Percentiles rank a stretch among this genome's conserved stretches.
Conservation (phyloP, 2,329 filamentous ascomycete species). For the Juglanconis sp. region DNA sequence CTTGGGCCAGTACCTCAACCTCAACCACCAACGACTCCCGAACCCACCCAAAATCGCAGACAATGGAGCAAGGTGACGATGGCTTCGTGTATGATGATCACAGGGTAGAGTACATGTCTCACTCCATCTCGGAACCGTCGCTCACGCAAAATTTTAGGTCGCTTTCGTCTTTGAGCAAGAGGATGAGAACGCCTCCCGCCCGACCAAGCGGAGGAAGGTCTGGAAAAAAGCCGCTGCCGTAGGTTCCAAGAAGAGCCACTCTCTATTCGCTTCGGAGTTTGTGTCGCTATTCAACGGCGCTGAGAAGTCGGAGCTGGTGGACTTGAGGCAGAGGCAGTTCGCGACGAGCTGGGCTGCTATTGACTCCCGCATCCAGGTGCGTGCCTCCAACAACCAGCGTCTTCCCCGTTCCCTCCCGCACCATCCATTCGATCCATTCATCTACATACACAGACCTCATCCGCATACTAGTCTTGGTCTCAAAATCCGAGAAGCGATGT, state of each 20-base stretch:
- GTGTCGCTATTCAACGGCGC: constrained; percentile 52
- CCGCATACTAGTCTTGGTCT: no score
- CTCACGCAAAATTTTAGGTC: constrained; percentile 39
- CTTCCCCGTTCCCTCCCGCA: background rate
- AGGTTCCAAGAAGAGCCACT: constrained; percentile 16
- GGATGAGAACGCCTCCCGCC: constrained; percentile 37
- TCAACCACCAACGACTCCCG: background rate
- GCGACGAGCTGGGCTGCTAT: constrained; percentile 62
- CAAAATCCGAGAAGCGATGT: no score
- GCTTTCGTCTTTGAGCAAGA: constrained; percentile 61
- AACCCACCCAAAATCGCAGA: background rate
- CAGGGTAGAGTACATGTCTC: constrained; percentile 30
- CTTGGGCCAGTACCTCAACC: background rate
- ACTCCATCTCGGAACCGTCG: background rate
- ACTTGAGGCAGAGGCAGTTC: constrained; percentile 58
- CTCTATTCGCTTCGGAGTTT: constrained; percentile 33
- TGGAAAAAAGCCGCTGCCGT: constrained; percentile 33
- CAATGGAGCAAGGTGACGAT: constrained; percentile 9
- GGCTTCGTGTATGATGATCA: constrained; percentile 41
- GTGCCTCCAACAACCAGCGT: background rate
- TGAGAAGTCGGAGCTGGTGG: constrained; percentile 47
- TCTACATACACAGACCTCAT: background rate
- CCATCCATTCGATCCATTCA: background rate
- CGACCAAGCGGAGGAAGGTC: constrained; percentile 57
- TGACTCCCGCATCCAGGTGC: constrained; percentile 60